phyloP scores from a whole-genome alignment of 2,329 filamentous ascomycete species.

The Penicillium sp. region DNA sequence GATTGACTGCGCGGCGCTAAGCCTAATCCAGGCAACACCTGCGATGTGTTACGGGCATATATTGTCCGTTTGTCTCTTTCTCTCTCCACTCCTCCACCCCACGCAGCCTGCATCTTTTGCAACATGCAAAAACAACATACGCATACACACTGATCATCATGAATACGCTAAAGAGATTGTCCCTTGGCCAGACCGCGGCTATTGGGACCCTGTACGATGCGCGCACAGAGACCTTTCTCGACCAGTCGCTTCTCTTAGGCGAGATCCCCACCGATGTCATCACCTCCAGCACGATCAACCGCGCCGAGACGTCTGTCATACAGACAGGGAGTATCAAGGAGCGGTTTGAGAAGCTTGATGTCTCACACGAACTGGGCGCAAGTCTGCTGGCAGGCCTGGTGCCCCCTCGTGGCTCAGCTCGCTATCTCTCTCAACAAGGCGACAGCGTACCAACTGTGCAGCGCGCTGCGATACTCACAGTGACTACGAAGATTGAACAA shows the following conservation, averaged over 20 bases:
- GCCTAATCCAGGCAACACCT: too few relatives aligned
- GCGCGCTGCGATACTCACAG: neutral
- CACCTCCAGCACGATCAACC: neutral
- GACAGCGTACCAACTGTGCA: neutral
- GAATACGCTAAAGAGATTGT: conserved; percentile 7
- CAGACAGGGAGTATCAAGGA: neutral
- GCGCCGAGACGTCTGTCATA: neutral
- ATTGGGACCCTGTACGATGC: conserved; percentile 15
- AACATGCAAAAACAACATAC: neutral
- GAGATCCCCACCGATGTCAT: neutral
- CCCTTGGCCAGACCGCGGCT: neutral
- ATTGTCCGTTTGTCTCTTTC: too few relatives aligned
- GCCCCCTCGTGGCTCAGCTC: neutral
- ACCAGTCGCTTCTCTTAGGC: neutral
- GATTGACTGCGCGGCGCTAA: too few relatives aligned
- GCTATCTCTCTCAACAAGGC: conserved; percentile 6
- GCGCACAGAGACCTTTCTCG: conserved; percentile 9
- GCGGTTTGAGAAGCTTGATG: neutral
- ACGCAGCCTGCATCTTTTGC: neutral
- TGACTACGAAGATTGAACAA: conserved; percentile 1
- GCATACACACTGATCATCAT: neutral
- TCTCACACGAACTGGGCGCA: neutral
- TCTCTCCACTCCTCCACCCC: neutral
- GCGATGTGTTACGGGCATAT: too few relatives aligned
- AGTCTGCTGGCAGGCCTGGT: conserved; percentile 5